These are phyloP conservation scores for Trichophyton equinum DNA, from an alignment of 2,329 filamentous ascomycete species.

Conservation along the genomic window DNA sequence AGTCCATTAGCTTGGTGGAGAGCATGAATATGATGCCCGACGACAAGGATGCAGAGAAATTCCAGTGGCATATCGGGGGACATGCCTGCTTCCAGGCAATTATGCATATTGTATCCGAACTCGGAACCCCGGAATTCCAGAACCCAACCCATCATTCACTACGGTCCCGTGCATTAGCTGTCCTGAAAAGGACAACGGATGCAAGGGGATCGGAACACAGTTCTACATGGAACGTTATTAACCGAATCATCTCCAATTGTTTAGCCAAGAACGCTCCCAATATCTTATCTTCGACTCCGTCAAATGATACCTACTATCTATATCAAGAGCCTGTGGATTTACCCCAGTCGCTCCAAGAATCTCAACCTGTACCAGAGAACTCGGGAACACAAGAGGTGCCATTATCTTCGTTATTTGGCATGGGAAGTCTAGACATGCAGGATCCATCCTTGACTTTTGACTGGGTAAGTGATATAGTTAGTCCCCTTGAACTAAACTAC, in stretches of 20 bases:
- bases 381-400: background rate
- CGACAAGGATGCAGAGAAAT: conserved; percentile 8
- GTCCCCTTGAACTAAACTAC: background rate
- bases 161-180: background rate
- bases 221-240: background rate
- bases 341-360: background rate
- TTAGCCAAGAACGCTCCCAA: background rate
- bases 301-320: background rate
- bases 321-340: background rate
- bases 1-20: conserved; percentile 10
- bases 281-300: background rate
- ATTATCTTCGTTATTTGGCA: background rate
- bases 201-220: background rate
- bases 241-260: background rate
- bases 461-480: background rate
- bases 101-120: conserved; percentile 10
- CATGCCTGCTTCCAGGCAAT: conserved; percentile 12
- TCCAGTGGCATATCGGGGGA: conserved; percentile 11
- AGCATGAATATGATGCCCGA: conserved; percentile 8
- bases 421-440: background rate
- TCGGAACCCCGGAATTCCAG: conserved; percentile 9
- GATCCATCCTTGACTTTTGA: background rate
- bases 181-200: background rate
- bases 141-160: background rate
- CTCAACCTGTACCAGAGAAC: background rate